Percentiles rank a stretch among this genome's conserved stretches.
These are phyloP conservation scores for Alternaria alternata DNA, from an alignment of 2,329 filamentous ascomycete species.

Conservation along the genomic window DNA sequence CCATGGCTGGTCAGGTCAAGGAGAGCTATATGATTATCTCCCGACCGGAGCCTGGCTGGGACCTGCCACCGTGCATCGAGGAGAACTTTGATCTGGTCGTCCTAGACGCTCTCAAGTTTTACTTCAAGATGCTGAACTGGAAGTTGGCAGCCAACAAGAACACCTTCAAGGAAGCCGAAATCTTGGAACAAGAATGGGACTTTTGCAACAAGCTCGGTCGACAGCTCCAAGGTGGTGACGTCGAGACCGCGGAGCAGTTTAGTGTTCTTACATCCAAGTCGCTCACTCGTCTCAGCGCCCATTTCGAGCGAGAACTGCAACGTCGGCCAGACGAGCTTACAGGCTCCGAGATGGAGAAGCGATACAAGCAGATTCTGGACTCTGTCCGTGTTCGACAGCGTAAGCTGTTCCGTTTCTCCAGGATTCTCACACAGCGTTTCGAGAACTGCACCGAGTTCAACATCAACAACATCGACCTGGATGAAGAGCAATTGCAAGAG, in stretches of 20 bases:
- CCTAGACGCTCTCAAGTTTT: constrained; percentile 92
- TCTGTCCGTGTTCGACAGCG: constrained; percentile 95
- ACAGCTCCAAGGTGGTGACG: constrained; percentile 89
- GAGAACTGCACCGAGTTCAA: constrained; percentile 97
- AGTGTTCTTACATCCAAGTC: constrained; percentile 93
- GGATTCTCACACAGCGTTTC: constrained; percentile 89
- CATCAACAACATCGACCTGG: constrained; percentile 75
- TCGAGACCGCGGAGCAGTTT: constrained; percentile 98
- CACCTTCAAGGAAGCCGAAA: constrained; percentile 98
- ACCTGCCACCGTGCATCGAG: constrained; percentile 93
- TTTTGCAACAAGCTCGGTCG: constrained; percentile 94
- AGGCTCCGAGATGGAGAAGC: constrained; percentile 86
- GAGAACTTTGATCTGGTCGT: constrained; percentile 94
- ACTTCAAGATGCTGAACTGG: constrained; percentile 99
- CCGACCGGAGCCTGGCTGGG: constrained; percentile 89
- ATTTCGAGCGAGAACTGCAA: constrained; percentile 91
- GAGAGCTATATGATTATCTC: constrained; percentile 85
- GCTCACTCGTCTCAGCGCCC: constrained; percentile 82
- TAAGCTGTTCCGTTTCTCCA: constrained; percentile 94
- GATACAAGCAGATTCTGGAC: constrained; percentile 94
- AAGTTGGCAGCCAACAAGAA: constrained; percentile 98
- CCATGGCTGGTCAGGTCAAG: constrained; percentile 92
- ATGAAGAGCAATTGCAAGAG: constrained; percentile 72
- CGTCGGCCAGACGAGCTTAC: constrained; percentile 83
- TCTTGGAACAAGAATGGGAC: constrained; percentile 96